These are phyloP conservation scores for Alloascoidea africana DNA, from an alignment of 805 yeast genomes.

Conservation along the genomic window DNA sequence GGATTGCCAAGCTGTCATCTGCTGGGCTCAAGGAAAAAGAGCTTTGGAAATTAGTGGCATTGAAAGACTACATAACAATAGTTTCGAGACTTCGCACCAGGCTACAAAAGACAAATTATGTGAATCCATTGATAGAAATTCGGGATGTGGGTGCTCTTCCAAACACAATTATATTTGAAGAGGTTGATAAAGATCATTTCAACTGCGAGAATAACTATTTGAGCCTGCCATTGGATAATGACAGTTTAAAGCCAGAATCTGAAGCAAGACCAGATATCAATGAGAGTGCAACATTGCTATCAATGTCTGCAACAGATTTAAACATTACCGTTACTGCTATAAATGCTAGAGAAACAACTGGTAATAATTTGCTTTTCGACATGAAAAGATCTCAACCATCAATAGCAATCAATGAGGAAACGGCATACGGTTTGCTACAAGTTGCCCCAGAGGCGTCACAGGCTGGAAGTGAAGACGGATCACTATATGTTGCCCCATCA, in stretches of 20 bases:
- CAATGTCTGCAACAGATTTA: neutral
- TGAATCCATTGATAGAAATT: neutral
- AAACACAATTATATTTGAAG: neutral
- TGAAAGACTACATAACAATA: conserved; percentile 53
- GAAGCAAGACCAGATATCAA: neutral
- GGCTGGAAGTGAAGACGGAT: neutral
- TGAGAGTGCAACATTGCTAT: neutral
- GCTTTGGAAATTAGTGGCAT: conserved; percentile 66
- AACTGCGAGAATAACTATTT: neutral
- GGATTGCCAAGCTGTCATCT: conserved; percentile 57
- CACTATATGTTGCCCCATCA: neutral
- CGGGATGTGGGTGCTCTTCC: neutral
- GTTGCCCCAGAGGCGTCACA: neutral
- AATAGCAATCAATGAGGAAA: neutral
- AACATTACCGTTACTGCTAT: neutral
- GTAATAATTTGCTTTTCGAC: neutral
- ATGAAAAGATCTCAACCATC: neutral
- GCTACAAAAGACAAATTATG: neutral
- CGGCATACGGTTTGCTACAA: neutral
- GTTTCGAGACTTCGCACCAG: conserved; percentile 28
- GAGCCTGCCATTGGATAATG: neutral
- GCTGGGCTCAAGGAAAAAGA: conserved; percentile 65
- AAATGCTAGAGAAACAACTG: neutral
- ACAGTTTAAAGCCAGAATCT: neutral
- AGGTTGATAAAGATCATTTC: neutral